These are phyloP conservation scores for Rosa chinensis DNA, from an alignment of 306 rosid genomes.

Conservation along the genomic window DNA sequence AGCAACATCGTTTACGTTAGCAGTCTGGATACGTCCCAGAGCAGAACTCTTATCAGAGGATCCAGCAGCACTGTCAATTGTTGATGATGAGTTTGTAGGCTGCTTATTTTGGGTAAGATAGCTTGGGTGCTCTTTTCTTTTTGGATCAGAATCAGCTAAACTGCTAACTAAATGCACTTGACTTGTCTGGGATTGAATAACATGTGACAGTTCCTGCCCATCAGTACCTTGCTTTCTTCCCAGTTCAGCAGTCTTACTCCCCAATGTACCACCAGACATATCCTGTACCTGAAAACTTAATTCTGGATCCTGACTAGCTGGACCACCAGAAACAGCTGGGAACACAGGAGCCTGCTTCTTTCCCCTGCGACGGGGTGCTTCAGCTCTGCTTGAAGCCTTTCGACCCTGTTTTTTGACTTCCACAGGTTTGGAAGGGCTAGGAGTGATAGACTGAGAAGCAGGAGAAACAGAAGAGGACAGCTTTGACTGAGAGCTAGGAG, in stretches of 20 bases:
- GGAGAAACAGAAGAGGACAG: conserved; percentile 36
- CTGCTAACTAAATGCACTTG: conserved; percentile 53
- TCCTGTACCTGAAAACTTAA: conserved; percentile 42
- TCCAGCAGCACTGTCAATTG: conserved; percentile 51
- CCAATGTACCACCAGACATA: conserved; percentile 43
- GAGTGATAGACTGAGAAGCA: conserved; percentile 42
- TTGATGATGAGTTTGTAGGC: conserved; percentile 39
- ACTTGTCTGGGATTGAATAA: conserved; percentile 46
- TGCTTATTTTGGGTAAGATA: conserved; percentile 58
- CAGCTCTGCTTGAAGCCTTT: conserved; percentile 65
- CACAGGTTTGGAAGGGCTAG: conserved; percentile 49
- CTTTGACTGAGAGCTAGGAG: conserved; percentile 37
- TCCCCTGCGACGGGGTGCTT: conserved; percentile 82
- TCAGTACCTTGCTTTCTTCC: conserved; percentile 48
- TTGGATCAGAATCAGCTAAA: conserved; percentile 52
- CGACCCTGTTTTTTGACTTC: conserved; percentile 77
- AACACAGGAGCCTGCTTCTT: conserved; percentile 47
- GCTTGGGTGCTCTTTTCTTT: conserved; percentile 63
- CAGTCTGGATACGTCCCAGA: conserved; percentile 68
- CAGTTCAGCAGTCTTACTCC: conserved; percentile 38
- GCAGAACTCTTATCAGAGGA: conserved; percentile 61
- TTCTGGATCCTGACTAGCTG: conserved; percentile 52
- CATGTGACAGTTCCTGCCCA: conserved; percentile 38
- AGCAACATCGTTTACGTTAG: conserved; percentile 87
- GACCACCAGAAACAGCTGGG: conserved; percentile 41